These are phyloP conservation scores for Aspergillus cejpii DNA, from an alignment of 2,329 filamentous ascomycete genomes.

Conservation along the genomic window DNA sequence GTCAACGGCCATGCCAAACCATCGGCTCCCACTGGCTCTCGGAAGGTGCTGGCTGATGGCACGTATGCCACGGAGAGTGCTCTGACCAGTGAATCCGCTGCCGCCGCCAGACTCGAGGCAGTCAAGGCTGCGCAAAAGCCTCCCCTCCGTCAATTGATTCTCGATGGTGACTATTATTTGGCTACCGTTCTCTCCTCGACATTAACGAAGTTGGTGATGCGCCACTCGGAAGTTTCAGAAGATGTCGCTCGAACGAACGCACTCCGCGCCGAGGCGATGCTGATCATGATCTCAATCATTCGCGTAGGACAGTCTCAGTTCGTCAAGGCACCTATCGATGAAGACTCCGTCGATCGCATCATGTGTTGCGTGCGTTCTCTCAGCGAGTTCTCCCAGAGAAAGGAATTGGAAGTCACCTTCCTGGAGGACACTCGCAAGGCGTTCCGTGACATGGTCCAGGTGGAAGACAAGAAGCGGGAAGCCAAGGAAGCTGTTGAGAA, in stretches of 20 bases:
- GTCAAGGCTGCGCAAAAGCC: slow-evolving; percentile 97
- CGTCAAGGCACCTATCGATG: slow-evolving; percentile 92
- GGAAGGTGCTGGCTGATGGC: slow-evolving; percentile 89
- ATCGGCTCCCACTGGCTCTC: slow-evolving; percentile 70
- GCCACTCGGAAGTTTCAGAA: slow-evolving; percentile 84
- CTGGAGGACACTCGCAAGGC: slow-evolving; percentile 90
- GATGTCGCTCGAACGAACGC: slow-evolving; percentile 86
- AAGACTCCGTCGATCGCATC: slow-evolving; percentile 96
- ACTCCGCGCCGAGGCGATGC: slow-evolving; percentile 91
- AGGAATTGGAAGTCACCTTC: slow-evolving; percentile 87
- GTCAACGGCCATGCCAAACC: slow-evolving; percentile 74
- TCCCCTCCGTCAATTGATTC: slow-evolving; percentile 84
- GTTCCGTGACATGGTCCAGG: slow-evolving; percentile 93
- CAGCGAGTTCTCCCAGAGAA: slow-evolving; percentile 81
- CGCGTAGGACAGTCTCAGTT: slow-evolving; percentile 98
- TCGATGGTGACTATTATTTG: slow-evolving; percentile 95
- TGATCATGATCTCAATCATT: slow-evolving; percentile 99
- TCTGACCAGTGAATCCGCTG: slow-evolving; percentile 83
- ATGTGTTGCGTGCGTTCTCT: slow-evolving; percentile 95
- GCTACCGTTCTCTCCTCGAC: slow-evolving; percentile 93
- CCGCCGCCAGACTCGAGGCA: slow-evolving; percentile 84
- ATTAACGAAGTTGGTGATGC: slow-evolving; percentile 95
- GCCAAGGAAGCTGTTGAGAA: slow-evolving; percentile 88
- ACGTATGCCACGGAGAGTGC: slow-evolving; percentile 97
- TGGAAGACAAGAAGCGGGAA: slow-evolving; percentile 95